Percentiles rank a stretch among this genome's conserved stretches.
Conservation (phyloP, 108 stramenopile genomes). For the Schizochytrium sp. region DNA sequence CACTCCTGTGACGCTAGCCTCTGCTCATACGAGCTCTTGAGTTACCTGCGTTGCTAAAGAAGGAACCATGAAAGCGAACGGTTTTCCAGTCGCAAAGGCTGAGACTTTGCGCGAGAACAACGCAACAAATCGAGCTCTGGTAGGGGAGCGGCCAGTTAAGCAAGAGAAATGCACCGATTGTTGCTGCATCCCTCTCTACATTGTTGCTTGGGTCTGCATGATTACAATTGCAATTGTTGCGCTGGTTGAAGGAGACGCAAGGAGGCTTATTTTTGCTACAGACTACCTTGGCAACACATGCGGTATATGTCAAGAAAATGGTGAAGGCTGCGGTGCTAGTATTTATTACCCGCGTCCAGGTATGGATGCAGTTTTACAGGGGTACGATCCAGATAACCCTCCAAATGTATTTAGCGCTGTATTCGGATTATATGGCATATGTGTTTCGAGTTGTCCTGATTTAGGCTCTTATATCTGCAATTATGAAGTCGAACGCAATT, state of each 20-base stretch:
- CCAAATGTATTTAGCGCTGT: neutral
- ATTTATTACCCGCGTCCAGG: slow-evolving; percentile 47
- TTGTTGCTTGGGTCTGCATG: slow-evolving; percentile 38
- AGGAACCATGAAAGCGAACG: too few species aligned
- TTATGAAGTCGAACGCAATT: neutral
- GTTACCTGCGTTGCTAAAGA: too few species aligned
- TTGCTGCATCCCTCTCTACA: neutral
- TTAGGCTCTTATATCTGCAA: neutral
- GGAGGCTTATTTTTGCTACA: slow-evolving; percentile 30
- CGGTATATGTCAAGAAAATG: slow-evolving; percentile 7
- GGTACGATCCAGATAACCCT: neutral
- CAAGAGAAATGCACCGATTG: slow-evolving; percentile 32
- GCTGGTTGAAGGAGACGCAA: slow-evolving; percentile 7
- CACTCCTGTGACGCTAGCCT: too few species aligned
- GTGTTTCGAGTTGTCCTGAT: slow-evolving; percentile 25
- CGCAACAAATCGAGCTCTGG: too few species aligned
- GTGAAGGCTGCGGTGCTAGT: slow-evolving; percentile 49
- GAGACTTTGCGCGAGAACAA: too few species aligned
- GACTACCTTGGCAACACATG: slow-evolving; percentile 55
- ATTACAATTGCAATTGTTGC: slow-evolving; percentile 1
- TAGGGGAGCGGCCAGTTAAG: neutral
- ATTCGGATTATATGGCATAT: neutral
- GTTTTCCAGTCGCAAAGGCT: too few species aligned
- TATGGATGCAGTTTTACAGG: slow-evolving; percentile 33
- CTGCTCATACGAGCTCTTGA: too few species aligned